These are phyloP conservation scores for Boletus vinaceobasis DNA, from an alignment of 768 basidiomycete genomes.

Conservation along the genomic window DNA sequence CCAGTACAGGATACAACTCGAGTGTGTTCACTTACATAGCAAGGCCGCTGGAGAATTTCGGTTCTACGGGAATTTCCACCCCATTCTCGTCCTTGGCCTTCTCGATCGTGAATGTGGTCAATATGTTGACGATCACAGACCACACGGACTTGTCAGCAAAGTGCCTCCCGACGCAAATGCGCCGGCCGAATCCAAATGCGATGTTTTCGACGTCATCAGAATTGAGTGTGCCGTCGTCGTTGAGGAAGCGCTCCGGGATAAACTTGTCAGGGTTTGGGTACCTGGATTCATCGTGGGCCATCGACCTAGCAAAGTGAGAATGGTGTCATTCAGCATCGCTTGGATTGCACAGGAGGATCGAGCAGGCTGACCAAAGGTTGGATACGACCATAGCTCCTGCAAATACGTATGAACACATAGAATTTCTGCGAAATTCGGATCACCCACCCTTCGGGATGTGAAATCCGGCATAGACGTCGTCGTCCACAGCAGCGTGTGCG, in stretches of 20 bases:
- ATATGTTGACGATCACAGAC: slow-evolving; percentile 18
- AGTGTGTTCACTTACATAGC: slow-evolving; percentile 9
- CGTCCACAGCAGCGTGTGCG: slow-evolving; percentile 34
- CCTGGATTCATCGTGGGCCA: slow-evolving; percentile 27
- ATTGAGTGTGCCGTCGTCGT: slow-evolving; percentile 20
- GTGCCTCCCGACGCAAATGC: slow-evolving; percentile 29
- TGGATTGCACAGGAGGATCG: not conserved
- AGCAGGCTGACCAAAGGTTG: slow-evolving; percentile 18
- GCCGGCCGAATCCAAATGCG: slow-evolving; percentile 28
- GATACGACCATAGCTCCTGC: slow-evolving; percentile 15
- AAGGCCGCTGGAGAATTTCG: slow-evolving; percentile 1
- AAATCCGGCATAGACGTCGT: slow-evolving; percentile 45
- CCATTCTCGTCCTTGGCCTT: slow-evolving; percentile 19
- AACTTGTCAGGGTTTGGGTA: slow-evolving; percentile 38
- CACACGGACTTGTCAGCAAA: slow-evolving; percentile 25
- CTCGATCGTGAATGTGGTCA: slow-evolving; percentile 17
- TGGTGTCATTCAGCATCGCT: not conserved
- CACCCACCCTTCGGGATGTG: slow-evolving; percentile 44
- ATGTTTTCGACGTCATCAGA: slow-evolving; percentile 7
- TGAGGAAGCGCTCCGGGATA: slow-evolving; percentile 40
- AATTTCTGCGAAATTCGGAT: not conserved
- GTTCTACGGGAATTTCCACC: slow-evolving; percentile 18
- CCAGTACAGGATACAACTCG: not conserved
- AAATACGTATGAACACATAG: not conserved
- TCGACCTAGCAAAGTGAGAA: slow-evolving; percentile 14